Evolutionary conservation across 164 flowering plant genomes (phyloP).

Genomic region (Nymphaea colorata): DNA sequence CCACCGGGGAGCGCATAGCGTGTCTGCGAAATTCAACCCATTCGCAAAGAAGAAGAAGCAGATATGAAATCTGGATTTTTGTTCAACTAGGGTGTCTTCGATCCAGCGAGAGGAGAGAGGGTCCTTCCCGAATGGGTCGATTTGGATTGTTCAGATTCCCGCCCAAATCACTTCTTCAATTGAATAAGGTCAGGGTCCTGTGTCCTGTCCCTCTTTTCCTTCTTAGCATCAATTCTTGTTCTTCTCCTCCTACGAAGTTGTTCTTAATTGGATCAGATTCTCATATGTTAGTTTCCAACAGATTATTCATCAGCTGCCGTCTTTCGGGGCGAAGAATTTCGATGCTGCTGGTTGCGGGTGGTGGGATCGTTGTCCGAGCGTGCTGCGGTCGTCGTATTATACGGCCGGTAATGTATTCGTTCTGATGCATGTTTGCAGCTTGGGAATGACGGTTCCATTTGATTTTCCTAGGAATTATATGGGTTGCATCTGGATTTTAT

Average conservation of each 20-base stretch:
- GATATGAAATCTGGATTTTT: too few relatives aligned
- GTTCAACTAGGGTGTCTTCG: too few relatives aligned
- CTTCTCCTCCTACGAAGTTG: background rate
- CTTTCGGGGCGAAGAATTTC: background rate
- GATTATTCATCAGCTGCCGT: background rate
- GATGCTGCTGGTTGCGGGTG: background rate
- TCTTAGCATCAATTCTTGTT: background rate
- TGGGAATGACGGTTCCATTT: too few relatives aligned
- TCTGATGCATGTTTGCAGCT: background rate
- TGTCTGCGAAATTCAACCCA: too few relatives aligned
- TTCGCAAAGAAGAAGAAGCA: too few relatives aligned
- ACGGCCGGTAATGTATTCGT: background rate
- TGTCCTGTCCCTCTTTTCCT: background rate
- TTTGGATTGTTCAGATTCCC: background rate
- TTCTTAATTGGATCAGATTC: background rate
- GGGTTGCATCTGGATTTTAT: background rate
- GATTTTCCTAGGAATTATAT: background rate
- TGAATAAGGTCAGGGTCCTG: background rate
- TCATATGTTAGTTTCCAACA: background rate
- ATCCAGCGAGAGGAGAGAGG: too few relatives aligned
- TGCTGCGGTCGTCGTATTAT: background rate
- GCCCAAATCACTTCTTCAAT: background rate
- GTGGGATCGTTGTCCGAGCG: background rate
- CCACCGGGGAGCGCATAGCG: too few relatives aligned
- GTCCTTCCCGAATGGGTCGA: background rate